phyloP scores from a whole-genome alignment of 1,284 basidiomycete genomes.

The Peniophora sp. region DNA sequence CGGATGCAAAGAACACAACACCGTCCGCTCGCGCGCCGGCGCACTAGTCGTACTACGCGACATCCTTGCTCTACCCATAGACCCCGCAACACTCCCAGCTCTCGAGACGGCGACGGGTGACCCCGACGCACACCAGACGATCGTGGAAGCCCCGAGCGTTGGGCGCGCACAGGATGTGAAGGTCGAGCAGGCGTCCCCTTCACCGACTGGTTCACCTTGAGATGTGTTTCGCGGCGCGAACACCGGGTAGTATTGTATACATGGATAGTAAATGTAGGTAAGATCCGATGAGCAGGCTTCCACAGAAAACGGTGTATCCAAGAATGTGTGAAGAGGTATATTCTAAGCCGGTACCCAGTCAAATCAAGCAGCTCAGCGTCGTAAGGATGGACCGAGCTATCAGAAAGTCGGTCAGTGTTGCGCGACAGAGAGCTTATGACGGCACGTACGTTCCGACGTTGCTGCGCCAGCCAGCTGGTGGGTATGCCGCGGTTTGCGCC shows the following conservation, averaged over 20 bases:
- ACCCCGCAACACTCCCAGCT: slow-evolving; percentile 34
- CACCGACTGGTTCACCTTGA: too few relatives aligned
- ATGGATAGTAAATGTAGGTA: too few relatives aligned
- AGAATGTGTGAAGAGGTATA: slow-evolving; percentile 1
- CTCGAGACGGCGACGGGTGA: slow-evolving; percentile 14
- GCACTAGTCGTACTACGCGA: slow-evolving; percentile 59
- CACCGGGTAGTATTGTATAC: too few relatives aligned
- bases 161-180: slow-evolving; percentile 37
- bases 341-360: neutral
- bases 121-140: slow-evolving; percentile 32
- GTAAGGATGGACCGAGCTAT: slow-evolving; percentile 28
- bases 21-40: slow-evolving; percentile 65
- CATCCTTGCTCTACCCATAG: slow-evolving; percentile 49
- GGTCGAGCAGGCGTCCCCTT: slow-evolving; percentile 32
- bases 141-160: slow-evolving; percentile 47
- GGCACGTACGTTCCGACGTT: slow-evolving; percentile 41
- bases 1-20: slow-evolving; percentile 58
- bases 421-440: neutral
- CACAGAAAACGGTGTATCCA: slow-evolving; percentile 4
- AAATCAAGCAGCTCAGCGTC: slow-evolving; percentile 15
- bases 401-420: slow-evolving; percentile 14
- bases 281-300: neutral
- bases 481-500: slow-evolving; percentile 35
- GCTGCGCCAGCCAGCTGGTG: slow-evolving; percentile 53
- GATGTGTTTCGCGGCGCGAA: too few relatives aligned